These are phyloP conservation scores for Solanum ahanhuiri DNA, from an alignment of 257 asterid genomes.

Conservation along the genomic window DNA sequence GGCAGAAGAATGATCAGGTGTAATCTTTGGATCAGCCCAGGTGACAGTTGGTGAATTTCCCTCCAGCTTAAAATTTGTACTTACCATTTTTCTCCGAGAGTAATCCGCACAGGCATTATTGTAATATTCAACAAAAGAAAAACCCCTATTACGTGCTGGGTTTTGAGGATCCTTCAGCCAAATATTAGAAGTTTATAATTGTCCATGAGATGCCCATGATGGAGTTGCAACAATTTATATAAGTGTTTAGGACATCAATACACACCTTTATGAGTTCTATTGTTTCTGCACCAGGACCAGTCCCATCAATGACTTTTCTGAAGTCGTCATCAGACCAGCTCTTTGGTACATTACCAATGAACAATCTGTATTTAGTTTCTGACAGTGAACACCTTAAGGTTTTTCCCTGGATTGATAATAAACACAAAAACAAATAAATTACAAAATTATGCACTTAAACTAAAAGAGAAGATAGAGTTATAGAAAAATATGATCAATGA, in stretches of 20 bases:
- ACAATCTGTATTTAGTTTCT: conserved; percentile 80
- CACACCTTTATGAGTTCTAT: conserved; percentile 86
- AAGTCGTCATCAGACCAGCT: conserved; percentile 72
- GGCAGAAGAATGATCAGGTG: conserved; percentile 72
- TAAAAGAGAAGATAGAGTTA: not conserved
- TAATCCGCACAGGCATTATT: conserved; percentile 96
- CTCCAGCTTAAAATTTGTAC: conserved; percentile 60
- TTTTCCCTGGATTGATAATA: conserved; percentile 61
- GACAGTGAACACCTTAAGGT: conserved; percentile 77
- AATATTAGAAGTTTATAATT: conserved; percentile 5
- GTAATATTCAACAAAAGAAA: conserved; percentile 90
- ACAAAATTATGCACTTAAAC: conserved; percentile 1
- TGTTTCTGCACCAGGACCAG: conserved; percentile 89
- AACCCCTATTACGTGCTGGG: conserved; percentile 82
- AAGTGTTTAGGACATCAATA: not conserved
- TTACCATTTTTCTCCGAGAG: conserved; percentile 66
- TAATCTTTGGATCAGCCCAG: conserved; percentile 94
- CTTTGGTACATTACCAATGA: conserved; percentile 89
- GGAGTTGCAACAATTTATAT: not conserved
- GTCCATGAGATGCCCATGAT: not conserved
- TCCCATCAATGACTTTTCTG: conserved; percentile 50
- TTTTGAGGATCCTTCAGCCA: conserved; percentile 75
- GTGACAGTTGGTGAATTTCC: conserved; percentile 81
- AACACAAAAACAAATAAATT: conserved; percentile 1
- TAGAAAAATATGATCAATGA: not conserved